Evolutionary conservation across 176 grass and related monocot genomes (phyloP).

Genomic region (Neostapfia colusana): DNA sequence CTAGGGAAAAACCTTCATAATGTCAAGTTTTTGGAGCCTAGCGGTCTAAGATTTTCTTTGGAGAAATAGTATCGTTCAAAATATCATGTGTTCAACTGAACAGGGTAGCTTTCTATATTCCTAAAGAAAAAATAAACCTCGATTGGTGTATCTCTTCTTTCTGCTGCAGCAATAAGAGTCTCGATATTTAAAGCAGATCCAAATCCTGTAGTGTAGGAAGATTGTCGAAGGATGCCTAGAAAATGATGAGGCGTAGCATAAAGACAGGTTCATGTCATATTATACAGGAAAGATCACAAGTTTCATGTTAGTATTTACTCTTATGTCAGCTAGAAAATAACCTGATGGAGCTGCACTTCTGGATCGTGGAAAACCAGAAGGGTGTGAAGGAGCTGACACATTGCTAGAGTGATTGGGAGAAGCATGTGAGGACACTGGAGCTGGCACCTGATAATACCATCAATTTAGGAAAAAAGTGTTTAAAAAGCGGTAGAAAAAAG

Average conservation of each 20-base stretch:
- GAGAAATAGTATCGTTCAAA: neutral
- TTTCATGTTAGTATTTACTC: constrained; percentile 9
- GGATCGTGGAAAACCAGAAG: constrained; percentile 61
- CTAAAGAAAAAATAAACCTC: constrained; percentile 59
- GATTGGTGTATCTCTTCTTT: constrained; percentile 81
- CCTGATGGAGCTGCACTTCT: constrained; percentile 73
- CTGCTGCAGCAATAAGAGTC: constrained; percentile 95
- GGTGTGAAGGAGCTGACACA: constrained; percentile 50
- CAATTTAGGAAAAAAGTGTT: constrained; percentile 36
- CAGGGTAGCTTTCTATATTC: neutral
- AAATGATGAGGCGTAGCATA: neutral
- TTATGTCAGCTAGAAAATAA: constrained; percentile 42
- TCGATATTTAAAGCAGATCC: constrained; percentile 94
- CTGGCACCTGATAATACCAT: constrained; percentile 43
- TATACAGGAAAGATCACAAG: constrained; percentile 10
- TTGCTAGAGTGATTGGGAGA: constrained; percentile 55
- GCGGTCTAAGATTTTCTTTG: neutral
- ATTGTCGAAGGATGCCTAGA: constrained; percentile 67
- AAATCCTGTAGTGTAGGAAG: constrained; percentile 74
- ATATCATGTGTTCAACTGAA: neutral
- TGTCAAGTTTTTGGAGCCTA: neutral
- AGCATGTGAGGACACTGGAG: constrained; percentile 51
- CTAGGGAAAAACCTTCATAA: neutral
- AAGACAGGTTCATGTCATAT: constrained; percentile 11
- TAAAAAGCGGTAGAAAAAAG: too few species aligned